Percentiles rank a stretch among this genome's conserved stretches.
These are phyloP conservation scores for Fusarium tricinctum DNA, from an alignment of 2,329 filamentous ascomycete genomes.

Conservation along the genomic window DNA sequence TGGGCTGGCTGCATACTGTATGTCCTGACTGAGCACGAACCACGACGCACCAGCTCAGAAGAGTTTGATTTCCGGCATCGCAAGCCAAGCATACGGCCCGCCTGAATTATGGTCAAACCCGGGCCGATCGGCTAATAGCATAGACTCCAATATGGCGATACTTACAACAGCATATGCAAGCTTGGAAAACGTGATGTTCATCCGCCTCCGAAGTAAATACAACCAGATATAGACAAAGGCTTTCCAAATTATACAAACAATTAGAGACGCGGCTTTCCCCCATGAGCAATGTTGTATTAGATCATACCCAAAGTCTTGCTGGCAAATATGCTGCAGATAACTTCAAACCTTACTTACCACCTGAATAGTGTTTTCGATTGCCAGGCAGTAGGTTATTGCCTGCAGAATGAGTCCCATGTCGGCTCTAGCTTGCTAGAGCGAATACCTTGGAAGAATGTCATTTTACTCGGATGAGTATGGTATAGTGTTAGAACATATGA, in stretches of 20 bases:
- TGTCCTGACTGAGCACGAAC: slow-evolving; percentile 2
- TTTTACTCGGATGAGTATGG: too few relatives aligned
- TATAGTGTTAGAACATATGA: too few relatives aligned
- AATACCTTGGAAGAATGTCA: too few relatives aligned
- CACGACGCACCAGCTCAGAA: background rate
- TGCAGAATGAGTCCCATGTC: too few relatives aligned
- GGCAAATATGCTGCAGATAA: too few relatives aligned
- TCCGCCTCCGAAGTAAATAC: slow-evolving; percentile 5
- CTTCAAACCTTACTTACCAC: too few relatives aligned
- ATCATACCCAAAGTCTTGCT: too few relatives aligned
- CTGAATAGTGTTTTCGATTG: too few relatives aligned
- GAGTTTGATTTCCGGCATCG: background rate
- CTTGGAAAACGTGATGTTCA: background rate
- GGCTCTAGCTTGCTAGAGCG: too few relatives aligned
- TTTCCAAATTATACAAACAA: background rate
- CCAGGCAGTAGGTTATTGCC: too few relatives aligned
- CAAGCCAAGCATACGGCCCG: background rate
- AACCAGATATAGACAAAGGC: slow-evolving; percentile 5
- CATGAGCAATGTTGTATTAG: too few relatives aligned
- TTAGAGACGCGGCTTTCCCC: too few relatives aligned
- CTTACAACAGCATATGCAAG: slow-evolving; percentile 7
- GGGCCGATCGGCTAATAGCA: background rate
- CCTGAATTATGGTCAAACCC: slow-evolving; percentile 3
- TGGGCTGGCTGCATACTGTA: background rate
- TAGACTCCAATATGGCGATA: slow-evolving; percentile 1